Conservation (phyloP, 2,329 filamentous ascomycete genomes). For the Fusarium algeriense region DNA sequence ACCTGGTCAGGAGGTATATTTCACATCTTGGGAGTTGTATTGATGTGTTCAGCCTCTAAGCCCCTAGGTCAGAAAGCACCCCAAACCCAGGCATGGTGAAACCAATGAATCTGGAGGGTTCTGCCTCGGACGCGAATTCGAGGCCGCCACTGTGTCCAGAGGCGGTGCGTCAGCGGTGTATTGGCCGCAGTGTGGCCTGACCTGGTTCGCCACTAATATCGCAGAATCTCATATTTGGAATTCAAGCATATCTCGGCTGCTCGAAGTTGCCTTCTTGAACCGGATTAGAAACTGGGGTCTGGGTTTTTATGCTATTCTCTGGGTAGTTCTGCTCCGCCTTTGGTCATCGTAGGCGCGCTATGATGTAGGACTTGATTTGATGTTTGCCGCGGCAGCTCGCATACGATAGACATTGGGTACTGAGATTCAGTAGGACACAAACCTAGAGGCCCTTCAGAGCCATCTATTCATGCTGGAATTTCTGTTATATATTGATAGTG, state of each 20-base stretch:
- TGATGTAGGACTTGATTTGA: neutral
- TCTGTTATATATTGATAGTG: neutral
- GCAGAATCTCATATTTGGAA: neutral
- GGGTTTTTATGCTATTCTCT: neutral
- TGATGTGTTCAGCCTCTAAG: neutral
- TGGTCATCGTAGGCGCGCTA: neutral
- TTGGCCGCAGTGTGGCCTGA: neutral
- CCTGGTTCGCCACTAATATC: neutral
- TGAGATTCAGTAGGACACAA: neutral
- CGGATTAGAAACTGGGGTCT: neutral
- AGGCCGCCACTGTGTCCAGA: neutral
- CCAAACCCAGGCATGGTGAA: neutral
- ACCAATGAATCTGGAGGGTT: neutral
- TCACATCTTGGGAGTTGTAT: neutral
- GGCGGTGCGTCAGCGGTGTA: neutral
- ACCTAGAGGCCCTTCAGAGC: neutral
- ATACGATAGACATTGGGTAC: neutral
- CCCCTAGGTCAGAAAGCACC: neutral
- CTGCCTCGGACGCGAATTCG: neutral
- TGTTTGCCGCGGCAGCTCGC: neutral
- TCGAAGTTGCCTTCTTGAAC: neutral
- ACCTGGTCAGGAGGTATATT: too few relatives aligned
- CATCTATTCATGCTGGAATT: neutral
- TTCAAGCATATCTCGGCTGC: neutral
- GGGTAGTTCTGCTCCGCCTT: neutral